A percentile compares a stretch with the other conserved stretches of the same genome.
Evolutionary conservation across 306 rosid species (phyloP).

Genomic region (Quercus berberidifolia): DNA sequence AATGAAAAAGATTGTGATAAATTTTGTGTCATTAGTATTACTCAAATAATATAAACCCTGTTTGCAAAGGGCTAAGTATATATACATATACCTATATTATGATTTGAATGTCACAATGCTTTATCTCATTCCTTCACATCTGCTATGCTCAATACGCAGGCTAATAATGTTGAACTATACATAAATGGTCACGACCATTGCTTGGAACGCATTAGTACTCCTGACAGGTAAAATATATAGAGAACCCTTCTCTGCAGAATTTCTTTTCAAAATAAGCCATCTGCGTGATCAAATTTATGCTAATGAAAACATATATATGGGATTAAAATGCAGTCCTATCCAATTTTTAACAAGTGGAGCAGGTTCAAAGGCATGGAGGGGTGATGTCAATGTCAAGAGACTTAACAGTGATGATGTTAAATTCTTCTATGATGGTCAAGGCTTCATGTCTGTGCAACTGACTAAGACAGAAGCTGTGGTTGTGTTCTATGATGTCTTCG

Average conservation of each 20-base stretch:
- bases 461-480: constrained; percentile 27
- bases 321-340: constrained; percentile 39
- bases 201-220: constrained; percentile 62
- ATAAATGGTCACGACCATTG: constrained; percentile 86
- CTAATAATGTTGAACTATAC: constrained; percentile 64
- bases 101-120: too few relatives aligned
- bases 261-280: too few relatives aligned
- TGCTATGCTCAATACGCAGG: constrained; percentile 30
- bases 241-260: too few relatives aligned
- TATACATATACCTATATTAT: too few relatives aligned
- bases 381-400: constrained; percentile 24
- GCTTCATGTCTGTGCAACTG: constrained; percentile 60
- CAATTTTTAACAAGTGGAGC: constrained; percentile 82
- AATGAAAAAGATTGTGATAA: too few relatives aligned
- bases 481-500: constrained; percentile 54
- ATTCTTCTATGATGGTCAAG: constrained; percentile 80
- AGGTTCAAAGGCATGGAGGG: constrained; percentile 89
- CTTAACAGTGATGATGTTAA: constrained; percentile 27
- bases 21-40: too few relatives aligned
- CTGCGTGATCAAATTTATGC: too few relatives aligned
- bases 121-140: too few relatives aligned
- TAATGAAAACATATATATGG: background rate
- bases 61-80: too few relatives aligned
- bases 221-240: constrained; percentile 35
- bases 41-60: too few relatives aligned